Percentiles rank a stretch among this genome's conserved stretches.
phyloP scores from a whole-genome alignment of 345 rosid species.

The Gossypium bickii region DNA sequence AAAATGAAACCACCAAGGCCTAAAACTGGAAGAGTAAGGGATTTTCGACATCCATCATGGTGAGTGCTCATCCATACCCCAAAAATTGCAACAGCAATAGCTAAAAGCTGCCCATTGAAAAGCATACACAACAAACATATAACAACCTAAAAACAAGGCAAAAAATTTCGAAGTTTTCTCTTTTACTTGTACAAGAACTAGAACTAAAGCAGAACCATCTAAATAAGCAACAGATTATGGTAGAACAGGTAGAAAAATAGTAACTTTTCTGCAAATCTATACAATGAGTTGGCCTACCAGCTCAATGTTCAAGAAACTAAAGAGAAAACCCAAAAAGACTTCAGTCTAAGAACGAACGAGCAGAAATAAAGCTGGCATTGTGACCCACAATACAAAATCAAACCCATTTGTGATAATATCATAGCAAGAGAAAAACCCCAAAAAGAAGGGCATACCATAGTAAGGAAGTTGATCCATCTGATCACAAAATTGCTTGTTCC shows the following conservation, averaged over 20 bases:
- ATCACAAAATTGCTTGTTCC: conserved; percentile 83
- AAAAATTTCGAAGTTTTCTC: background rate
- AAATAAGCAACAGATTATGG: background rate
- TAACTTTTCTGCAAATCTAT: background rate
- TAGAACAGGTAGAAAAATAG: background rate
- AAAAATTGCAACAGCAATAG: conserved; percentile 60
- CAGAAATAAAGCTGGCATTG: background rate
- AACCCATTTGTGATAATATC: conserved; percentile 12
- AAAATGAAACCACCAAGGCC: conserved; percentile 81
- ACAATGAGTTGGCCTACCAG: background rate
- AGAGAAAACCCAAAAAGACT: background rate
- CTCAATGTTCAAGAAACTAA: background rate
- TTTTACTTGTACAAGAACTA: conserved; percentile 7
- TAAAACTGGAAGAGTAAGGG: conserved; percentile 79
- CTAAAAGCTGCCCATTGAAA: conserved; percentile 60
- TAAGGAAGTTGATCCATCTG: conserved; percentile 92
- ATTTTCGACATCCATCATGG: conserved; percentile 73
- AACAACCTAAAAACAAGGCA: background rate
- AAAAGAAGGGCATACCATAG: conserved; percentile 51
- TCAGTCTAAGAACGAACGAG: background rate
- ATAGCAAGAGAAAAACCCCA: background rate
- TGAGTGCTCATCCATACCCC: conserved; percentile 98
- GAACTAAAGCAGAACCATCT: conserved; percentile 13
- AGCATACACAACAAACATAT: conserved; percentile 3
- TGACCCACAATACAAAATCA: conserved; percentile 6